A percentile compares a stretch with the other conserved stretches of the same genome.
phyloP scores from a whole-genome alignment of 495 filamentous ascomycete genomes.

The Tetracladium marchalianum region DNA sequence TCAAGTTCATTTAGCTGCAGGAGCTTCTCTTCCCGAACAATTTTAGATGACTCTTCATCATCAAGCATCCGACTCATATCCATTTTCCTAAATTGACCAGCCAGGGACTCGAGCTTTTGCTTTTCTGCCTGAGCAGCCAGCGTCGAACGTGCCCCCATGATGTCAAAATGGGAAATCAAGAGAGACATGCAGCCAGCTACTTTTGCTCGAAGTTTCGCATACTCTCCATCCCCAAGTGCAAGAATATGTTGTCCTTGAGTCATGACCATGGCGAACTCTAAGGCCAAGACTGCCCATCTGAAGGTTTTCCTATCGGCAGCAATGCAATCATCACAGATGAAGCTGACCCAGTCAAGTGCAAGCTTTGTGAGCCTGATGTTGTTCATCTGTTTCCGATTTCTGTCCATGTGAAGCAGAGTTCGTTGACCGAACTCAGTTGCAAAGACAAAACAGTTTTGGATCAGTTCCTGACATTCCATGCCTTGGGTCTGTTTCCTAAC shows the following conservation, averaged over 20 bases:
- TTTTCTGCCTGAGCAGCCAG: constrained; percentile 89
- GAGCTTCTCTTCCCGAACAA: constrained; percentile 64
- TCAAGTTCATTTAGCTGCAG: constrained; percentile 65
- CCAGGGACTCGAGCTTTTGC: constrained; percentile 64
- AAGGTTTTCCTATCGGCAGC: constrained; percentile 94
- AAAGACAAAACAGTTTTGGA: constrained; percentile 98
- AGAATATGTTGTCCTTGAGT: constrained; percentile 87
- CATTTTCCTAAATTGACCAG: constrained; percentile 63
- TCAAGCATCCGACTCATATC: constrained; percentile 68
- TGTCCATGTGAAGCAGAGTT: constrained; percentile 86
- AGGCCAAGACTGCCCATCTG: constrained; percentile 87
- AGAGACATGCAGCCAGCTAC: constrained; percentile 97
- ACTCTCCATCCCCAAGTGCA: constrained; percentile 77
- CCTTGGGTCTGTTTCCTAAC: constrained; percentile 77
- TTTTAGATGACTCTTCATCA: constrained; percentile 71
- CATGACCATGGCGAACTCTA: constrained; percentile 97
- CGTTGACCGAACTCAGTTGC: constrained; percentile 96
- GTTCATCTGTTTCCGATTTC: constrained; percentile 88
- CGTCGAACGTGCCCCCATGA: constrained; percentile 91
- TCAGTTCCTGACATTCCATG: constrained; percentile 85
- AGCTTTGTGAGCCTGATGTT: constrained; percentile 88
- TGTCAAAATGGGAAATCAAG: constrained; percentile 96
- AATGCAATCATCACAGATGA: constrained; percentile 94
- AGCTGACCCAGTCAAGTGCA: constrained; percentile 92
- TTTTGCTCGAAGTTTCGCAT: constrained; percentile 68